Evolutionary conservation across 768 basidiomycete genomes (phyloP), one percentile per base, ranked within the genome.

Genomic region (Amanita inopinata): DNA sequence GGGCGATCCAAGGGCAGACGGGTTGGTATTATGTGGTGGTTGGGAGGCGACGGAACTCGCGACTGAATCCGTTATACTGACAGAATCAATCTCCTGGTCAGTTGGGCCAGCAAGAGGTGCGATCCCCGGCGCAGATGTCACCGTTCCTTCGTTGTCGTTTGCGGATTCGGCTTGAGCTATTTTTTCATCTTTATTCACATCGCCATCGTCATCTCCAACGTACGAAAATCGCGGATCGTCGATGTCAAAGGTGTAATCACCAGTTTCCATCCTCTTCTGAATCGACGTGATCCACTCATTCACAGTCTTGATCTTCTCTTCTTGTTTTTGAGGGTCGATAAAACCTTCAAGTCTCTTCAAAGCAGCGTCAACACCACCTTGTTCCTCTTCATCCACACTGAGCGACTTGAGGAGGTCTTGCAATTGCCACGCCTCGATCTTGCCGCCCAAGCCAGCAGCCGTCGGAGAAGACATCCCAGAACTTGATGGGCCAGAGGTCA

Each of bases 361-460:
- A 12, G 92, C 90, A 5, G 78, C 84, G 23, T 90, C 88, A 12
- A 86, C 82, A 51, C 86, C 89, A 1, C 88, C 88, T 11, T 50
- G 49, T 12, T 62, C 70, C 45, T 81, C 87, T 31, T 44, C 83
- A 3, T 88, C 79, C 41, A 85, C 78, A 47, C 76, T 83, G 49
- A 84, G 63, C 28, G 74, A 78, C 53, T 87, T 82, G 8, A 89
- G 69, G 28, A 89, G 61, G 19, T 83, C 80, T 53, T 84, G 83
- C 61, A 86, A 66, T 51, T 89, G 88, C 88, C 88, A 90, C 41
- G 78, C 76, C n/a, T 80, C 76, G 12, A 88, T 77, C 20, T 61
- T 63, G 0, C 63, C 68, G 2, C 68, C 72, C 3, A 74, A 58
- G 14, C 62, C 64, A 5, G 58, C 55, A 4, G 55, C 62, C 15